Percentiles rank a stretch among this genome's conserved stretches.
Evolutionary conservation across 202 grass and related monocot species (phyloP).

Genomic region (Dendrocalamus latiflorus): DNA sequence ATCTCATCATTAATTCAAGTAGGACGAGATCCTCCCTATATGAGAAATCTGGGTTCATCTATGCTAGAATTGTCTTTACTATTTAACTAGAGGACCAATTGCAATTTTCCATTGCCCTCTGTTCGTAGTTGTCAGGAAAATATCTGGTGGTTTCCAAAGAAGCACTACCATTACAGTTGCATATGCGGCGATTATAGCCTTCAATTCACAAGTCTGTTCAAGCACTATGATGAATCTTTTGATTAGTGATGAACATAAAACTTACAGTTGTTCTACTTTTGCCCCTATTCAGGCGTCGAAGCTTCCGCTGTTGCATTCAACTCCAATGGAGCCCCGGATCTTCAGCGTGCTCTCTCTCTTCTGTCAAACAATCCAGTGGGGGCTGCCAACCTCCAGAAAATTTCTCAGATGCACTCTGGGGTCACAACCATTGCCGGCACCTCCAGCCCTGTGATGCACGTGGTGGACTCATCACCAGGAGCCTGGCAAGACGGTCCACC

Average conservation of each 20-base stretch:
- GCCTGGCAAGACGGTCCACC: conserved; percentile 1
- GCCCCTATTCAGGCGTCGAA: conserved; percentile 28
- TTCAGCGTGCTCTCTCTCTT: conserved; percentile 59
- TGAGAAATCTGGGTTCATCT: background rate
- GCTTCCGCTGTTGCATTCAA: conserved; percentile 19
- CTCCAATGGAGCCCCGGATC: conserved; percentile 14
- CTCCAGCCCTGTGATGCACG: conserved; percentile 24
- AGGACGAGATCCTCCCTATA: background rate
- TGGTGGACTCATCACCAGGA: background rate
- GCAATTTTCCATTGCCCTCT: background rate
- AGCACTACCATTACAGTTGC: background rate
- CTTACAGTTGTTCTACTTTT: background rate
- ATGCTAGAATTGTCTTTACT: background rate
- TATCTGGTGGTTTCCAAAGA: background rate
- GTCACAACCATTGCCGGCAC: background rate
- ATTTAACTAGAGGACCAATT: background rate
- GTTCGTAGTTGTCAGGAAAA: background rate
- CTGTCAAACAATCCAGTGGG: conserved; percentile 44
- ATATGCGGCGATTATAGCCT: background rate
- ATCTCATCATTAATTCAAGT: background rate
- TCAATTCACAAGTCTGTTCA: background rate
- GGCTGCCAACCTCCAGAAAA: conserved; percentile 12
- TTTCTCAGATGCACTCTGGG: conserved; percentile 27
- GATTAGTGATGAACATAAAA: background rate
- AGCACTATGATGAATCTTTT: background rate